These are phyloP conservation scores for Penicillium chermesinum DNA, from an alignment of 495 filamentous ascomycete genomes.

Conservation along the genomic window DNA sequence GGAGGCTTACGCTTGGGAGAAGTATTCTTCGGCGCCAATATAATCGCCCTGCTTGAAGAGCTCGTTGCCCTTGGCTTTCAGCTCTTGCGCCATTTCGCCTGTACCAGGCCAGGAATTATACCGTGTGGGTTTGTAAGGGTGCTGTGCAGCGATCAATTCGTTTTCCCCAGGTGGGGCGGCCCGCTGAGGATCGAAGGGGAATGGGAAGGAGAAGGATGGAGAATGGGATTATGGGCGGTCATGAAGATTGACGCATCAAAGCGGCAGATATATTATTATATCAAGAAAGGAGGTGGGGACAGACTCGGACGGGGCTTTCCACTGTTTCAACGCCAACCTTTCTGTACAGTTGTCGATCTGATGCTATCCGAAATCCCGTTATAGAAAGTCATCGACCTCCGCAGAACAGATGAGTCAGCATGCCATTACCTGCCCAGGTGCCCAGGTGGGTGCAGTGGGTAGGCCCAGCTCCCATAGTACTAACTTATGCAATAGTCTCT, in stretches of 20 bases:
- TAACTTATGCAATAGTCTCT: too few relatives aligned
- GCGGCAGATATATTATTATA: not conserved
- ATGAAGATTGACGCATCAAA: not conserved
- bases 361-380: not conserved
- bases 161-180: constrained; percentile 18
- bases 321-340: too few relatives aligned
- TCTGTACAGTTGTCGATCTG: not conserved
- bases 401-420: constrained; percentile 35
- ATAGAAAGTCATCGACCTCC: constrained; percentile 36
- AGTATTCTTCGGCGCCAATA: constrained; percentile 66
- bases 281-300: too few relatives aligned
- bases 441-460: too few relatives aligned
- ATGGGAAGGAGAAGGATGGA: not conserved
- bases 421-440: too few relatives aligned
- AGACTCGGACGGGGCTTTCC: too few relatives aligned
- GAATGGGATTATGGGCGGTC: not conserved
- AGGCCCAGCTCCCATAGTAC: too few relatives aligned
- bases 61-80: constrained; percentile 42
- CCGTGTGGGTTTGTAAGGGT: not conserved
- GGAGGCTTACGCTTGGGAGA: constrained; percentile 73
- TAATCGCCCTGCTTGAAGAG: constrained; percentile 68
- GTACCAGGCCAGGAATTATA: not conserved
- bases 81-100: constrained; percentile 33
- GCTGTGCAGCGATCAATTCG: constrained; percentile 14
- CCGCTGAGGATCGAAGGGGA: constrained; percentile 3